Percentiles rank a stretch among this genome's conserved stretches.
These are phyloP conservation scores for Nothopassalora personata DNA, from an alignment of 2,329 filamentous ascomycete species.

Conservation along the genomic window DNA sequence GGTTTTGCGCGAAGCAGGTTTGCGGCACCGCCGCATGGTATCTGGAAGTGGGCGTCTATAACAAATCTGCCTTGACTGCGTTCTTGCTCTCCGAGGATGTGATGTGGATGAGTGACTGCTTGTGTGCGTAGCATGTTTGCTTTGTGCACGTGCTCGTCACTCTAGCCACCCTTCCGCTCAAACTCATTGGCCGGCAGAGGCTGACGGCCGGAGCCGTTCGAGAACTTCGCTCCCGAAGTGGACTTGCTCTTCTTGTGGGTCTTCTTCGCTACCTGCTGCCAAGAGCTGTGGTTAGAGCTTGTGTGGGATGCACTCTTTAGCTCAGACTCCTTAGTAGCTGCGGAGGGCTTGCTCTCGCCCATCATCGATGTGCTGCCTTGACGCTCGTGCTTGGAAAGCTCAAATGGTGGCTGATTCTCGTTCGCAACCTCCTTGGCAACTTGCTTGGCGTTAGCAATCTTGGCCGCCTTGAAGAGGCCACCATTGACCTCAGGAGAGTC, in stretches of 20 bases:
- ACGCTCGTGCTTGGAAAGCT: slow-evolving; percentile 20
- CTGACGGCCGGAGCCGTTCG: slow-evolving; percentile 31
- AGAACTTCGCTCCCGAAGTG: slow-evolving; percentile 9
- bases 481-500: slow-evolving; percentile 25
- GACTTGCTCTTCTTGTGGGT: slow-evolving; percentile 34
- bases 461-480: slow-evolving; percentile 22
- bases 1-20: neutral
- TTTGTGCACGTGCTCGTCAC: neutral
- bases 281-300: slow-evolving; percentile 15
- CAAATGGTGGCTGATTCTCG: slow-evolving; percentile 16
- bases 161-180: slow-evolving; percentile 44
- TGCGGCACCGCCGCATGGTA: neutral
- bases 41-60: neutral
- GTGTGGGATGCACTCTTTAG: neutral
- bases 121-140: neutral
- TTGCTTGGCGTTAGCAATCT: slow-evolving; percentile 28
- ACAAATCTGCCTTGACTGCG: neutral
- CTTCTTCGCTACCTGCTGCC: slow-evolving; percentile 27
- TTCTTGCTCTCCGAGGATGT: neutral
- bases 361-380: slow-evolving; percentile 22
- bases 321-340: neutral
- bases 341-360: slow-evolving; percentile 2
- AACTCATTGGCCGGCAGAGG: slow-evolving; percentile 40
- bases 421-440: slow-evolving; percentile 17
- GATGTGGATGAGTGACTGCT: neutral